These are phyloP conservation scores for Naegleria gruberi DNA, from an alignment of 208 protist genomes.

Conservation along the genomic window DNA sequence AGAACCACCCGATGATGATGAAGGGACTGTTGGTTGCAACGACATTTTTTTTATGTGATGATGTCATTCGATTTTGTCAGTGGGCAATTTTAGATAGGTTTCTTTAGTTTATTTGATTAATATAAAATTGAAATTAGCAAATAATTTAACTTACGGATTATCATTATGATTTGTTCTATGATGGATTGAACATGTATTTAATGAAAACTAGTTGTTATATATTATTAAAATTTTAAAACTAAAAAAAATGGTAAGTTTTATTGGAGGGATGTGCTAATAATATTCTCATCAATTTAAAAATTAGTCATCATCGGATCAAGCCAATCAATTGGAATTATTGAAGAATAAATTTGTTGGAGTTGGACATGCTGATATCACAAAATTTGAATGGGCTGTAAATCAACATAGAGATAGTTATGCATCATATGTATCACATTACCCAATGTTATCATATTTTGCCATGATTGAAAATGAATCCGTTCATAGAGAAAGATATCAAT, in stretches of 20 bases:
- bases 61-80: too few species aligned
- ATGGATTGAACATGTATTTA: too few species aligned
- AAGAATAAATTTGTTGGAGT: conserved; percentile 60
- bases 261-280: too few species aligned
- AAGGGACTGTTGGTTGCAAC: background rate
- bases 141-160: too few species aligned
- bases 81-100: too few species aligned
- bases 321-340: conserved; percentile 53
- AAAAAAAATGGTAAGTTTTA: too few species aligned
- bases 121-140: too few species aligned
- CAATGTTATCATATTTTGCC: conserved; percentile 44
- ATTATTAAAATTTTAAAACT: too few species aligned
- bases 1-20: background rate
- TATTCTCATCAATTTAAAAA: too few species aligned
- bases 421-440: conserved; percentile 53
- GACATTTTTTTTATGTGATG: background rate
- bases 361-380: conserved; percentile 54
- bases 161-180: too few species aligned
- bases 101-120: too few species aligned
- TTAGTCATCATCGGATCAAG: background rate
- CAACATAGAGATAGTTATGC: conserved; percentile 53
- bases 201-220: too few species aligned
- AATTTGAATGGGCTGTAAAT: conserved; percentile 53
- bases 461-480: conserved; percentile 57
- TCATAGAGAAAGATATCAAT: conserved; percentile 44